Evolutionary conservation across 768 basidiomycete genomes (phyloP).

Genomic region (Lactarius tabidus): DNA sequence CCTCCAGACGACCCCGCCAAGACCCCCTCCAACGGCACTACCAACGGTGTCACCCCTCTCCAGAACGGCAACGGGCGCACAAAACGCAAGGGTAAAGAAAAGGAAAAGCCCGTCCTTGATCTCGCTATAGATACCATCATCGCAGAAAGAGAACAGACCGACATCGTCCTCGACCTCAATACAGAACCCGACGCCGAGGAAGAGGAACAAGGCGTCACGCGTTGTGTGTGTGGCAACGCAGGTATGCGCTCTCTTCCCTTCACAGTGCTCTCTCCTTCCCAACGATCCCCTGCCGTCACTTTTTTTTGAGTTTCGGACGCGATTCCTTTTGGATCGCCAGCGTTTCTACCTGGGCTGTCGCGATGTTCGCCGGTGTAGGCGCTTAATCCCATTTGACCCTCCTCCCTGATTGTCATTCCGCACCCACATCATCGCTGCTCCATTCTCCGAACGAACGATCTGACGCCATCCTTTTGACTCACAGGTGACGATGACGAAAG

Average conservation of each 20-base stretch:
- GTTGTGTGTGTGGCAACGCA: conserved; percentile 81
- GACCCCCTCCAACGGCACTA: conserved; percentile 34
- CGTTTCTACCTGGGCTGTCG: conserved; percentile 6
- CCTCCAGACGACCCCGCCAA: conserved; percentile 50
- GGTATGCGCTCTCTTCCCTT: conserved; percentile 44
- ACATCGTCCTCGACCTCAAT: conserved; percentile 34
- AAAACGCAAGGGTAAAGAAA: conserved; percentile 66
- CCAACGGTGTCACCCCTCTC: conserved; percentile 29
- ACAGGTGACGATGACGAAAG: conserved; percentile 67
- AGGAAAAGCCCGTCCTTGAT: conserved; percentile 41
- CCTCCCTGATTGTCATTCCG: conserved; percentile 7
- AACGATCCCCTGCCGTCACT: background rate
- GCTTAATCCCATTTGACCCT: conserved; percentile 12
- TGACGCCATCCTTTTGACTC: conserved; percentile 27
- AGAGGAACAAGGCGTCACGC: conserved; percentile 63
- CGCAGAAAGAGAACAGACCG: conserved; percentile 30
- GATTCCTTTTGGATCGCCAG: background rate
- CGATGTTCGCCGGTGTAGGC: conserved; percentile 11
- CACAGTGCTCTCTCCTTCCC: conserved; percentile 4
- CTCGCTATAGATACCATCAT: conserved; percentile 31
- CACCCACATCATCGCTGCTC: conserved; percentile 1
- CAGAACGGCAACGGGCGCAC: conserved; percentile 37
- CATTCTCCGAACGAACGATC: conserved; percentile 23
- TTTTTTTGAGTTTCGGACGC: conserved; percentile 10
- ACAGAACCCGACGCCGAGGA: conserved; percentile 40